Base-by-base conservation (phyloP, 345 rosid genomes). In the Adansonia digitata region DNA sequence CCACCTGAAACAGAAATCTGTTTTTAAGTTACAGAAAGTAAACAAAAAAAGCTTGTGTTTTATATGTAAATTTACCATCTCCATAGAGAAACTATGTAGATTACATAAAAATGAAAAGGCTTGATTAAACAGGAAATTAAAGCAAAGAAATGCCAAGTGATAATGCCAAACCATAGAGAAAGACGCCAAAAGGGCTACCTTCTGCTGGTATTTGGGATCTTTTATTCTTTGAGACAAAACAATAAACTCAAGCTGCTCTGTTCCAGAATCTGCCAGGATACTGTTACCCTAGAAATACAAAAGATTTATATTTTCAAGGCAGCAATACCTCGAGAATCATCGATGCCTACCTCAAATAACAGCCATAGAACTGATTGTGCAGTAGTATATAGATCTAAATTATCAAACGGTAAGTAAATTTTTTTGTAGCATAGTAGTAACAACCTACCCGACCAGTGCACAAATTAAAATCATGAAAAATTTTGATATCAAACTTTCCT, bases 201-300 rank as follows among this genome's bases (percentile, higher is more conserved):
- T 95, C 84, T 82, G 88, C 81, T 93, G 98, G 78, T 95, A 95
- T 75, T 89, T 95, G 15, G 85, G 91, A 77, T 95, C 97, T 70
- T 92, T 94, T 59, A 97, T 91, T 79, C 99, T 89, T 73, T 95
- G 99, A 74, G 99, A 95, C 76, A 95, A 97, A 75, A 94, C 97
- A 74, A 95, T 90, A 77, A 95, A 95, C 72, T 95, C 99, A n/a
- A 95, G 84, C 89, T 95, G 97, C 82, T 95, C 99, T 7, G 98
- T 88, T 72, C 94, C 99, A 48, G 99, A 89, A 80, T 95, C 99
- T 62, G 99, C 99, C 72, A 95, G 94, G 71, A 93, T 93, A 84
- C 97, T 93, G 72, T 86, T 85, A 40, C 97, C 97, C 99, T 95
- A 76, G 69, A 73, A 31, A 45, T 51, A 55, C 26, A 48, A 49